phyloP scores from a whole-genome alignment of 1,284 basidiomycete genomes.

The Paramarasmius palmivorus region DNA sequence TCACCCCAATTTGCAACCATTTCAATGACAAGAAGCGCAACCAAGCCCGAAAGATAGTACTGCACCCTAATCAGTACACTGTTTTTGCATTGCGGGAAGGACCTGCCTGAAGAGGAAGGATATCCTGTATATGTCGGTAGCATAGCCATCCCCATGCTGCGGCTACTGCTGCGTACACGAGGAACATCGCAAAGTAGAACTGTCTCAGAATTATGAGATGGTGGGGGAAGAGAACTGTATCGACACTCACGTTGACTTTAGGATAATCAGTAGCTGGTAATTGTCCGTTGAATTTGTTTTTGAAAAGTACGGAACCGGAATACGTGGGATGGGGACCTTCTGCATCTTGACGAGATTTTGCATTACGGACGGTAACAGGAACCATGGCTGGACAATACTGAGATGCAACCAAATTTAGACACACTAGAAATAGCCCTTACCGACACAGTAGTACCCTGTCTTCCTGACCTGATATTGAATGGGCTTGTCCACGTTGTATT shows the following conservation, averaged over 20 bases:
- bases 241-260: slow-evolving; percentile 90
- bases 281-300: slow-evolving; percentile 87
- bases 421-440: slow-evolving; percentile 42
- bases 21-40: slow-evolving; percentile 89
- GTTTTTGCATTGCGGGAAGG: background rate
- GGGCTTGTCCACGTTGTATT: slow-evolving; percentile 60
- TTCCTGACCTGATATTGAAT: slow-evolving; percentile 83
- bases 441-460: slow-evolving; percentile 95
- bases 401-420: slow-evolving; percentile 14
- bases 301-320: slow-evolving; percentile 81
- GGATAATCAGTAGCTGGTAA: slow-evolving; percentile 95
- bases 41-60: slow-evolving; percentile 93
- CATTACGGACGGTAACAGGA: slow-evolving; percentile 70
- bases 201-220: slow-evolving; percentile 28
- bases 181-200: slow-evolving; percentile 89
- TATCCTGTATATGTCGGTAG: slow-evolving; percentile 78
- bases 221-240: slow-evolving; percentile 1
- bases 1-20: slow-evolving; percentile 89
- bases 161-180: slow-evolving; percentile 74
- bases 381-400: slow-evolving; percentile 63
- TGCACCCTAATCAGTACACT: slow-evolving; percentile 33
- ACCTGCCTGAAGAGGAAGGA: slow-evolving; percentile 81
- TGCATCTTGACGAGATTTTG: slow-evolving; percentile 34
- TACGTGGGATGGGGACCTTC: slow-evolving; percentile 79
- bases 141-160: slow-evolving; percentile 85